Evolutionary conservation across 768 basidiomycete species (phyloP), one percentile per base, ranked within the genome.

Genomic region (Termitomyces sp.): DNA sequence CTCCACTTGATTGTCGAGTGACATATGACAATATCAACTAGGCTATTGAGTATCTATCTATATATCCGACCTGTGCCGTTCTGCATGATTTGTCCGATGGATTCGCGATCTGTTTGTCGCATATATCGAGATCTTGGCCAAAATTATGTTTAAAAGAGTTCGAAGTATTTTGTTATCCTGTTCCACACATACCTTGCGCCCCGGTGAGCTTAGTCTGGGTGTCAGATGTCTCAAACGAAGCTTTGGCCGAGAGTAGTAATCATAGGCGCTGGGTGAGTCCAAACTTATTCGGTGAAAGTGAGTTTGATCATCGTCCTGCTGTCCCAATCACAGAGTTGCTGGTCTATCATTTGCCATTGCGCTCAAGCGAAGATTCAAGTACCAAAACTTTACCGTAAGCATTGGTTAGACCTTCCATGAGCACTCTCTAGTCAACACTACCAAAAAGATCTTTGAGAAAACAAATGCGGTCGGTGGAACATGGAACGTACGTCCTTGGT

Each of bases 391-490:
- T 53, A 72, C 64, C 10, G 80, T 75, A 59, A 40, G 72, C 60
- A 17, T n/a, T 19, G 22, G 7, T 28, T 40, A 21, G 19, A 28
- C 7, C 1, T 44, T 22, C 19, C 2, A 24, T 10, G 1, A 24
- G 12, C 14, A n/a, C 53, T 10, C 1, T 45, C 9, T 48, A 30
- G 15, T 30, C 3, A 1, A 34, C 15, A 42, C 30, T 24, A n/a
- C 15, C 26, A 7, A 22, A 10, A 57, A 80, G 81, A 75, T 81
- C 19, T 77, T 72, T 35, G 80, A 81, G 59, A 75, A 77, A 52
- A 73, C 63, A 4, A 46, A 51, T 3, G 73, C 74, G 38, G 69
- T 81, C 17, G 80, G 80, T 11, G 79, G 80, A 38, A 78, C 77
- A 32, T 81, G 80, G 79, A 69, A 77, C 55, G 79, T 81, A 53